Evolutionary conservation across 1,284 basidiomycete species (phyloP), one percentile per base, ranked within the genome.

Genomic region (Austroboletus niveus): DNA sequence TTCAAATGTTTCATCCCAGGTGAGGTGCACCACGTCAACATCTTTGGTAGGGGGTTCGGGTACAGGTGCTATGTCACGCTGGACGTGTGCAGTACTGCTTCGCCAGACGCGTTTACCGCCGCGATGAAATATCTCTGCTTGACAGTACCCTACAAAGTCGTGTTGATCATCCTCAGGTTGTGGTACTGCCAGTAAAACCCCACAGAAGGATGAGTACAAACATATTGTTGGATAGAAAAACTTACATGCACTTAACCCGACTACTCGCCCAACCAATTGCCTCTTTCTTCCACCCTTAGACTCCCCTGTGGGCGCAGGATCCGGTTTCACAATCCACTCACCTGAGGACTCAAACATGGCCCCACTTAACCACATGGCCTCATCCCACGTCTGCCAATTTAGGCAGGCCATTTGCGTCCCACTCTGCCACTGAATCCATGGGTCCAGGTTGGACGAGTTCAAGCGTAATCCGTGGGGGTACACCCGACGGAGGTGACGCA

Each of bases 341-440:
- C 69, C 62, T 3, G 75, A 80, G 0, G 79, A 84, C 1, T 74
- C 74, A 60, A 87, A 87, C 72, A 87, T 75, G 0, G 76, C 84
- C 60, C 84, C 84, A 55, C 85, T 84, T 35, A 86, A 62, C 56
- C 79, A 76, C 74, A 77, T 75, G 5, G 76, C 74, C 0, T 53
- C 59, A 57, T 81, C 75, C 59, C 73, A 81, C 15, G 66, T 70
- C 66, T 87, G 85, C 82, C 82, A 85, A 60, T 87, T 87, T 40
- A 87, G 66, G 30, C 80, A 77, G 7, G 76, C 76, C n/a, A 87
- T 73, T 47, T 87, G 84, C 2, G 80, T 76, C 4, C 85, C 81
- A 38, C 66, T 72, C 14, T 75, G 71, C 85, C 84, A 87, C 60
- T 80, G 80, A n/a, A 65, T 60, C 14, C 78, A 63, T 0, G 81